Evolutionary conservation across 2,329 filamentous ascomycete species (phyloP).

Genomic region (Colletotrichum spinosum): DNA sequence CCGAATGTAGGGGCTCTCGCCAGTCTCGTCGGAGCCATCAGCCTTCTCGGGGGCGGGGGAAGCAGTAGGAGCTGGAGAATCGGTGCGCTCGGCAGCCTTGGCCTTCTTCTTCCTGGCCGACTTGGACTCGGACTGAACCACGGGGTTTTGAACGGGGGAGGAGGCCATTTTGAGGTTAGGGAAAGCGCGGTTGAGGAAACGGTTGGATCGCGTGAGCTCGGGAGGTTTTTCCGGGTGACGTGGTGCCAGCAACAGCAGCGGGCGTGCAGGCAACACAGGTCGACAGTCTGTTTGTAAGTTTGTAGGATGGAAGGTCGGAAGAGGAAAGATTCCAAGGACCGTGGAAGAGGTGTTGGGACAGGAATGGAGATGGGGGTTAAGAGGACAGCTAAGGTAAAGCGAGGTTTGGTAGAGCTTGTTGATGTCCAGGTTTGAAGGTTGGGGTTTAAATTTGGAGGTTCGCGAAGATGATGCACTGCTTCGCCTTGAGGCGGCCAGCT

Average conservation of each 20-base stretch:
- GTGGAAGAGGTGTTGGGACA: slow-evolving; percentile 24
- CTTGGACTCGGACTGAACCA: slow-evolving; percentile 72
- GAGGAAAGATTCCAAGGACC: slow-evolving; percentile 23
- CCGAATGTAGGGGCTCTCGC: slow-evolving; percentile 83
- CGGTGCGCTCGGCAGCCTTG: slow-evolving; percentile 63
- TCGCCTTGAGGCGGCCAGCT: not conserved
- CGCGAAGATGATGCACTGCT: slow-evolving; percentile 6
- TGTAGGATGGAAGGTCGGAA: slow-evolving; percentile 16
- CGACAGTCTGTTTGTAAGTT: slow-evolving; percentile 13
- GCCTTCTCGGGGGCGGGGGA: slow-evolving; percentile 62
- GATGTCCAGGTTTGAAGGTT: slow-evolving; percentile 23
- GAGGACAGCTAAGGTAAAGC: not conserved
- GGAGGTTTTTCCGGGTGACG: slow-evolving; percentile 30
- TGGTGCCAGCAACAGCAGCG: slow-evolving; percentile 23
- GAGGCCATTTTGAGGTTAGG: slow-evolving; percentile 68
- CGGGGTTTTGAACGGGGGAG: slow-evolving; percentile 70
- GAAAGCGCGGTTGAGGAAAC: slow-evolving; percentile 24
- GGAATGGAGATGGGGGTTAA: slow-evolving; percentile 1
- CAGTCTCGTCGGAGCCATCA: slow-evolving; percentile 68
- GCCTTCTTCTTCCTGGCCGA: slow-evolving; percentile 76
- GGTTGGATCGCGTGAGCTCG: slow-evolving; percentile 31
- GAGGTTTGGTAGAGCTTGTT: slow-evolving; percentile 9
- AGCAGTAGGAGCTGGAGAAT: slow-evolving; percentile 65
- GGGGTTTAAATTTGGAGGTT: slow-evolving; percentile 17
- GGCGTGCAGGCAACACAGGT: slow-evolving; percentile 15